A percentile compares a stretch with the other conserved stretches of the same genome.
phyloP scores from a whole-genome alignment of 805 yeast species.

The Wickerhamiella sergipiensis region DNA sequence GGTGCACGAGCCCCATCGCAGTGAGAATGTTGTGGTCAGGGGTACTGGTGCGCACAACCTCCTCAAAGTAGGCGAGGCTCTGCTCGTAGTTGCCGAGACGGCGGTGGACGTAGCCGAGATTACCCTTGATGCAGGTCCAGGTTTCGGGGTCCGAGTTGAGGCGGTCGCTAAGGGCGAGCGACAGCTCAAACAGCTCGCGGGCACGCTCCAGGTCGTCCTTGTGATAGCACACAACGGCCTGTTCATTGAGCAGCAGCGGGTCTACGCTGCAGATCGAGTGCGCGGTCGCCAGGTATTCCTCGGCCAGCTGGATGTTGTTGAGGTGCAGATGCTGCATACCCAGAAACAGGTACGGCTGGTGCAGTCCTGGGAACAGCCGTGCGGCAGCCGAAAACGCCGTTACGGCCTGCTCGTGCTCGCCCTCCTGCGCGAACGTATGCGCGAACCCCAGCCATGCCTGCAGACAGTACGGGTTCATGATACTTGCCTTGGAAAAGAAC shows the following conservation, averaged over 20 bases:
- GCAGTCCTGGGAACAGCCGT: constrained; percentile 60
- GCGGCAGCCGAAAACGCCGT: constrained; percentile 96
- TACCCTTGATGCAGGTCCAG: constrained; percentile 51
- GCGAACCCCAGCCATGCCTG: constrained; percentile 98
- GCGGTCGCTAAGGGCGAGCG: constrained; percentile 7
- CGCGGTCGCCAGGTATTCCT: constrained; percentile 69
- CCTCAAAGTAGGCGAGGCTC: constrained; percentile 62
- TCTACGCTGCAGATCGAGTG: constrained; percentile 69
- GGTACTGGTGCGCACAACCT: constrained; percentile 55
- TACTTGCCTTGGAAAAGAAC: constrained; percentile 77
- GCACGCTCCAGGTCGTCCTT: constrained; percentile 54
- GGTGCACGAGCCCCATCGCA: constrained; percentile 70
- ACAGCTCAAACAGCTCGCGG: constrained; percentile 29
- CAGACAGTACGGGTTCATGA: constrained; percentile 77
- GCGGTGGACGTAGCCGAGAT: constrained; percentile 15
- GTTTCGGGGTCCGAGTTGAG: constrained; percentile 67
- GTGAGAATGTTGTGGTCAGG: constrained; percentile 64
- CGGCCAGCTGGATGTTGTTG: constrained; percentile 69
- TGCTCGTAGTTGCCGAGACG: constrained; percentile 43
- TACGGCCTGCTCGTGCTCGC: constrained; percentile 98
- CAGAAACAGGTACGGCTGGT: constrained; percentile 72
- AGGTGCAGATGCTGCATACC: constrained; percentile 95
- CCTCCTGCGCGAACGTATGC: constrained; percentile 92
- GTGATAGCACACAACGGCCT: constrained; percentile 86
- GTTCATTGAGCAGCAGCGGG: constrained; percentile 77